Base-by-base conservation (phyloP, 352 stramenopile genomes). In the Phytophthora pistaciae region DNA sequence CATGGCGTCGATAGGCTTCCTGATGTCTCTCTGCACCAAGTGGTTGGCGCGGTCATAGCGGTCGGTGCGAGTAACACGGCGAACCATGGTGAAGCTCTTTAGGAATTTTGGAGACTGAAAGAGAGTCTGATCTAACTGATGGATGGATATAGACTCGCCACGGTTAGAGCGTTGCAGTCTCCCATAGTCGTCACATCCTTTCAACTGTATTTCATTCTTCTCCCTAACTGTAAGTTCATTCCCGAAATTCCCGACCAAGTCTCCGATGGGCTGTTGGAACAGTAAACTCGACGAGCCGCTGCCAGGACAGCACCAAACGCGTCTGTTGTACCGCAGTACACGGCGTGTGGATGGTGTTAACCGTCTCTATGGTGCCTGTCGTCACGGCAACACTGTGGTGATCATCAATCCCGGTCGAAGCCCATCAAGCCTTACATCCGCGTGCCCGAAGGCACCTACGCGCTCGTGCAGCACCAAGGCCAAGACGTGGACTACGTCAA, bases 11-110 rank as follows among this genome's bases (percentile, higher is more conserved):
- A 71, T 66, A 3, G 74, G 68, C 46, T 76, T 78, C 20, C n/a
- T 18, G 46, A 80, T 82, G 64, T 79, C 65, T 21, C 46, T 59
- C 58, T 84, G 74, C 36, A 84, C 71, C 44, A 84, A 56, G 60
- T 75, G 66, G 18, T 76, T 80, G 10, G 56, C 40, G 58, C 72
- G 68, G 27, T 60, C 58, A 44, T 55, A 69, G 36, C 66, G 68
- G 27, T 60, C 58, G 31, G 50, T 65, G 36, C 66, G 63, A 54
- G 16, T 54, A 42, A 1, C 16, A 21, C 40, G 13, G 40, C 14
- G 13, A 49, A 49, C 42, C 42, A 49, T 49, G 18, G 42, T 21
- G 16, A 49, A 11, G 18, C 42, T 48, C 13, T 49, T 23, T 10
- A 49, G 18, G 42, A 49, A 49, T 23, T 49, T 29, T 49, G 6